These are phyloP conservation scores for Aspergillus baeticus DNA, from an alignment of 495 filamentous ascomycete species.

Conservation along the genomic window DNA sequence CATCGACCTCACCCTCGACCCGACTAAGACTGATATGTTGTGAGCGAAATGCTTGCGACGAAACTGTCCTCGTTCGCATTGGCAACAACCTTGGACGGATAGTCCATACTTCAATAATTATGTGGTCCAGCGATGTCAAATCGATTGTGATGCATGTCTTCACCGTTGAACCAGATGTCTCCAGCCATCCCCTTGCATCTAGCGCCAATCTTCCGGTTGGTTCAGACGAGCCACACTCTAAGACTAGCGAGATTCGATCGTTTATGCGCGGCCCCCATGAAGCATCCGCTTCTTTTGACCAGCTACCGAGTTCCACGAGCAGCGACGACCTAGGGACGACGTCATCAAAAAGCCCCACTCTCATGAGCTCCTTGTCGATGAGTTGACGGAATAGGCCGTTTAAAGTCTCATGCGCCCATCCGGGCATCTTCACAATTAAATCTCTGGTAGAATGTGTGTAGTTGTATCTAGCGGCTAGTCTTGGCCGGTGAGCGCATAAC, in stretches of 20 bases:
- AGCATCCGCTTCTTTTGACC: slow-evolving; percentile 3
- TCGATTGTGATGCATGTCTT: slow-evolving; percentile 4
- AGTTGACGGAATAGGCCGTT: slow-evolving; percentile 1
- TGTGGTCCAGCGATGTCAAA: neutral
- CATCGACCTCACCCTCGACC: neutral
- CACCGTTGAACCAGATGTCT: slow-evolving; percentile 1
- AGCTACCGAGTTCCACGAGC: neutral
- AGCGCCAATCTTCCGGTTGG: neutral
- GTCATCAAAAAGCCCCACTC: slow-evolving; percentile 1
- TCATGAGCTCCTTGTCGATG: neutral
- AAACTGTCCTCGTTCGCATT: neutral
- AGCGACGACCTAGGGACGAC: neutral
- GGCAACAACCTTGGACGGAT: neutral
- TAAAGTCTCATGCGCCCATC: neutral
- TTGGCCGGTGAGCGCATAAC: no score
- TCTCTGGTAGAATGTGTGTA: no score
- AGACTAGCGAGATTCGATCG: neutral
- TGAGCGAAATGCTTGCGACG: neutral
- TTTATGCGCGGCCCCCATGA: neutral
- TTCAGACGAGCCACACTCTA: neutral
- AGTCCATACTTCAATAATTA: slow-evolving; percentile 3
- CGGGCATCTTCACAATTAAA: slow-evolving; percentile 8
- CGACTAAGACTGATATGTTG: neutral
- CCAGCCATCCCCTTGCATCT: slow-evolving; percentile 4
- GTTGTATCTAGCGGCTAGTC: no score